phyloP scores from a whole-genome alignment of 306 rosid species.

The Quercus variabilis region DNA sequence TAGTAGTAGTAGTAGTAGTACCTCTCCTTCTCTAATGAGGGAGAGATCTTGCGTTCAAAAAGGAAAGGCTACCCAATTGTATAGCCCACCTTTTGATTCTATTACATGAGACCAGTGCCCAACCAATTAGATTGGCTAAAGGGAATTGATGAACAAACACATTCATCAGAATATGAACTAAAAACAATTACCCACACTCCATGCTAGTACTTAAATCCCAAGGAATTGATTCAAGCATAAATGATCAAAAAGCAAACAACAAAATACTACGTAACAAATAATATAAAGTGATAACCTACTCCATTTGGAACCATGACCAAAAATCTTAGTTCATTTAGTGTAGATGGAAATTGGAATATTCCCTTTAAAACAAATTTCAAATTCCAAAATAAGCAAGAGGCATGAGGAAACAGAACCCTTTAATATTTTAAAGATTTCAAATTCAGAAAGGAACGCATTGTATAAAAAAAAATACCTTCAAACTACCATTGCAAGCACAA shows the following conservation, averaged over 20 bases:
- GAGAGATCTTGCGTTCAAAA: background rate
- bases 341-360: background rate
- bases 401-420: background rate
- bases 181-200: background rate
- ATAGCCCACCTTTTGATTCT: background rate
- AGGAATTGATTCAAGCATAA: background rate
- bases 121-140: background rate
- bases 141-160: background rate
- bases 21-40: background rate
- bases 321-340: background rate
- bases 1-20: background rate
- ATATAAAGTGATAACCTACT: background rate
- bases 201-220: background rate
- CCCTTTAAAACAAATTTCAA: background rate
- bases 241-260: background rate
- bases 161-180: background rate
- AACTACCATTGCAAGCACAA: constrained; percentile 65
- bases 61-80: background rate
- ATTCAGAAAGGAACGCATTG: background rate
- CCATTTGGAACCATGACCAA: background rate
- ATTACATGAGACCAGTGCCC: background rate
- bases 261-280: background rate
- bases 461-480: constrained; percentile 33
- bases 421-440: background rate
- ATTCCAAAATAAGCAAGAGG: background rate